phyloP scores from a whole-genome alignment of 2,329 filamentous ascomycete genomes.

The Cercospora sp. region DNA sequence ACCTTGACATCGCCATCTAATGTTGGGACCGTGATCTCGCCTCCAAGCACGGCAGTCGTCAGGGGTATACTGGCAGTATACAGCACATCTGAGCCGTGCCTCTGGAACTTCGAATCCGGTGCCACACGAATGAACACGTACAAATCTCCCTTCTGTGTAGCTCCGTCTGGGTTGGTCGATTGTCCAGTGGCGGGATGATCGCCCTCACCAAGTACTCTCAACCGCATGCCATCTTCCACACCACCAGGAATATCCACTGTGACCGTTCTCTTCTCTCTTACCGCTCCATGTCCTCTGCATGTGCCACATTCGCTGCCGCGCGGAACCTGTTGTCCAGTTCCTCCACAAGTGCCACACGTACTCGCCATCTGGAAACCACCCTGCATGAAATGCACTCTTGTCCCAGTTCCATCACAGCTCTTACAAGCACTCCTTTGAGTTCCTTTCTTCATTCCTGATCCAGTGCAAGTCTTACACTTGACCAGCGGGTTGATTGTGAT shows the following conservation, averaged over 20 bases:
- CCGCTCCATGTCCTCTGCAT: conserved; percentile 80
- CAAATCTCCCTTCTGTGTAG: conserved; percentile 78
- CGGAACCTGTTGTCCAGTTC: conserved; percentile 74
- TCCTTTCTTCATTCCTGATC: conserved; percentile 81
- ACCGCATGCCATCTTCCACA: conserved; percentile 93
- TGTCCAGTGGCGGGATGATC: conserved; percentile 80
- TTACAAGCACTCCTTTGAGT: conserved; percentile 72
- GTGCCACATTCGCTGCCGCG: conserved; percentile 76
- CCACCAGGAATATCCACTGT: conserved; percentile 90
- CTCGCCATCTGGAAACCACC: conserved; percentile 96
- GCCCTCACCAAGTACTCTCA: conserved; percentile 81
- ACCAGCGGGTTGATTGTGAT: conserved; percentile 81
- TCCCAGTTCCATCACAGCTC: conserved; percentile 81
- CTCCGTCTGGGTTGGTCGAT: conserved; percentile 61
- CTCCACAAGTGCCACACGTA: conserved; percentile 79
- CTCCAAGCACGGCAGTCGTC: conserved; percentile 88
- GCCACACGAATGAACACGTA: conserved; percentile 88
- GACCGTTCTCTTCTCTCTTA: conserved; percentile 79
- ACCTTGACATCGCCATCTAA: conserved; percentile 88
- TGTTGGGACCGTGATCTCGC: conserved; percentile 85
- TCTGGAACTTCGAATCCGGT: conserved; percentile 85
- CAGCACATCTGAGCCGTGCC: conserved; percentile 83
- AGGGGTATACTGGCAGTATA: conserved; percentile 90
- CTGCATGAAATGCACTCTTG: conserved; percentile 82
- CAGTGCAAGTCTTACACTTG: conserved; percentile 78